Conservation (phyloP, 2,329 filamentous ascomycete genomes). For the Diaporthe longicolla region DNA sequence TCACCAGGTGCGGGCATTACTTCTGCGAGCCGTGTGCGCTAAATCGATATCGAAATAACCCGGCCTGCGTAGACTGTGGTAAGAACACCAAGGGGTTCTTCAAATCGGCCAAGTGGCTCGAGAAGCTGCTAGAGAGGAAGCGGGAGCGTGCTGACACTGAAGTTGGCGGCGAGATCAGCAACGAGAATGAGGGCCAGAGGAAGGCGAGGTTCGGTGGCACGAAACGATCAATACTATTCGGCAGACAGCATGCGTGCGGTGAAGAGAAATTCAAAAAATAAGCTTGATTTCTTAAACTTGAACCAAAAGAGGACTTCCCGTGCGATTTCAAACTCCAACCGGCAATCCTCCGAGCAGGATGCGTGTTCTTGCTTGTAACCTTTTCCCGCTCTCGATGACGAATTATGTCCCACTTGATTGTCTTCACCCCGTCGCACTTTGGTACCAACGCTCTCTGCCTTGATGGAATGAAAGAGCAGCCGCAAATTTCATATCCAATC, state of each 20-base stretch:
- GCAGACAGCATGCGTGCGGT: background rate
- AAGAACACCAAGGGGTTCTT: background rate
- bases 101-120: background rate
- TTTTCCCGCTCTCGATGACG: too few relatives aligned
- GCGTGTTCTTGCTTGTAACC: too few relatives aligned
- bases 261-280: too few relatives aligned
- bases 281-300: too few relatives aligned
- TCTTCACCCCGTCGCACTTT: too few relatives aligned
- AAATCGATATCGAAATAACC: background rate
- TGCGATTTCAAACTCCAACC: too few relatives aligned
- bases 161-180: background rate
- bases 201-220: background rate
- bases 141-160: background rate
- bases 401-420: too few relatives aligned
- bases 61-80: background rate
- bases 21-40: background rate
- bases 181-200: background rate
- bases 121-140: background rate
- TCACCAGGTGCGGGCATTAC: background rate
- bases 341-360: too few relatives aligned
- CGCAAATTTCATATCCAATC: too few relatives aligned
- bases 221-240: background rate
- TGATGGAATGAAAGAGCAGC: too few relatives aligned
- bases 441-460: too few relatives aligned
- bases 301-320: too few relatives aligned